Percentiles rank a stretch among this genome's conserved stretches.
These are phyloP conservation scores for Lecanicillium sp. DNA, from an alignment of 2,329 filamentous ascomycete species.

Conservation along the genomic window DNA sequence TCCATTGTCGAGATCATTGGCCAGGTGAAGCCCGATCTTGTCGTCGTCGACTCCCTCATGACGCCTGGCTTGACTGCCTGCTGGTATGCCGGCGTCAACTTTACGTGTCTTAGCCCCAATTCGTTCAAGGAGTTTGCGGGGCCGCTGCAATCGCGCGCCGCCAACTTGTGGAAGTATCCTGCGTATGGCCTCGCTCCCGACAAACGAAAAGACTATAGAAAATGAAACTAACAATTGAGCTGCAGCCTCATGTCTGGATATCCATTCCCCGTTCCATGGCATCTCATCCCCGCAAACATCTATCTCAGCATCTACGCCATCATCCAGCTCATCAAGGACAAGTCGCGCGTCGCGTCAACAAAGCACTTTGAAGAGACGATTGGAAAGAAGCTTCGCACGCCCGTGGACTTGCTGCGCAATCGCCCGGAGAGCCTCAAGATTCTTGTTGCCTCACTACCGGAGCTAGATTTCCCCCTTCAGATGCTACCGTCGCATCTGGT, in stretches of 20 bases:
- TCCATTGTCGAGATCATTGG: slow-evolving; percentile 29
- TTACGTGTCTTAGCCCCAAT: slow-evolving; percentile 35
- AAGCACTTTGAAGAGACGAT: slow-evolving; percentile 10
- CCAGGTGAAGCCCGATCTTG: slow-evolving; percentile 27
- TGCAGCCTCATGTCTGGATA: slow-evolving; percentile 34
- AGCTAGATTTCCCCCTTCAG: slow-evolving; percentile 32
- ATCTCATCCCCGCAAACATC: slow-evolving; percentile 32
- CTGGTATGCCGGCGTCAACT: slow-evolving; percentile 23
- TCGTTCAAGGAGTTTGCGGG: slow-evolving; percentile 32
- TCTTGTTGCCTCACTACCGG: slow-evolving; percentile 19
- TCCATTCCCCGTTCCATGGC: slow-evolving; percentile 36
- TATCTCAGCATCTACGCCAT: slow-evolving; percentile 23
- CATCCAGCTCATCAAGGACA: slow-evolving; percentile 12
- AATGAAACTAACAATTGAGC: background rate
- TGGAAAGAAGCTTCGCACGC: slow-evolving; percentile 13
- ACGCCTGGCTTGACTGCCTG: slow-evolving; percentile 34
- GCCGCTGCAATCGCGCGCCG: slow-evolving; percentile 27
- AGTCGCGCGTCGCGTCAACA: slow-evolving; percentile 7
- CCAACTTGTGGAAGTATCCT: slow-evolving; percentile 28
- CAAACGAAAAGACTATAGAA: background rate
- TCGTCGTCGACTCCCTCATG: slow-evolving; percentile 36
- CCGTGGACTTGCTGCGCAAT: slow-evolving; percentile 14
- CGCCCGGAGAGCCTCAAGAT: slow-evolving; percentile 13
- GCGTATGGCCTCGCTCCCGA: slow-evolving; percentile 17
- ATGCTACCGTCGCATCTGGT: slow-evolving; percentile 29